Conservation (phyloP, 176 grass and related monocot genomes). For the Calamus simplicifolius region DNA sequence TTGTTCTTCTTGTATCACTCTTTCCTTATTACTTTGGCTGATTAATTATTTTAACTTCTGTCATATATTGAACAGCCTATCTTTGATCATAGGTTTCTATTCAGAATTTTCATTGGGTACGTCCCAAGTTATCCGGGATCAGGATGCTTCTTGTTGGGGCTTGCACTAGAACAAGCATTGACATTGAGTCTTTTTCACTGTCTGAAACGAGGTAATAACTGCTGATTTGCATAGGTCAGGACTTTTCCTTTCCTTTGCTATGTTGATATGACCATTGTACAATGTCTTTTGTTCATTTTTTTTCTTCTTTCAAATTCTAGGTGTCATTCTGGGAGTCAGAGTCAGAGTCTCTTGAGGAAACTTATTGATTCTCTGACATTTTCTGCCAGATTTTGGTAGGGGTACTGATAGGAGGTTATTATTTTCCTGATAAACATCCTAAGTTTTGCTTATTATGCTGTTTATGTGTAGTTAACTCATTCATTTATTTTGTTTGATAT, state of each 20-base stretch:
- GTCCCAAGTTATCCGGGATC: slow-evolving; percentile 46
- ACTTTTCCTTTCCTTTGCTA: slow-evolving; percentile 3
- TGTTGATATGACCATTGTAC: neutral
- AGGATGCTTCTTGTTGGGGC: slow-evolving; percentile 48
- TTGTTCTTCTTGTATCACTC: neutral
- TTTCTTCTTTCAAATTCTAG: slow-evolving; percentile 29
- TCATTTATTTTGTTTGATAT: slow-evolving; percentile 24
- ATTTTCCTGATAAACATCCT: neutral
- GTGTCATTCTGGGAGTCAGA: slow-evolving; percentile 28
- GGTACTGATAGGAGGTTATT: neutral
- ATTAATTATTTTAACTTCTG: slow-evolving; percentile 11
- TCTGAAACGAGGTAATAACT: slow-evolving; percentile 54
- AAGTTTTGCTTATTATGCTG: too few relatives aligned
- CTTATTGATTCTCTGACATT: slow-evolving; percentile 60
- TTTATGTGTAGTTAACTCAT: neutral
- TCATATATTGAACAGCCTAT: slow-evolving; percentile 1
- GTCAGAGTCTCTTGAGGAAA: slow-evolving; percentile 35
- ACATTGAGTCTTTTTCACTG: slow-evolving; percentile 54
- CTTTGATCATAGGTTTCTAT: slow-evolving; percentile 56
- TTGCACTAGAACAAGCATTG: slow-evolving; percentile 65
- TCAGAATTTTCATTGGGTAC: slow-evolving; percentile 42
- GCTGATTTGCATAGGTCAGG: neutral
- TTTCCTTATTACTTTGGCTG: neutral
- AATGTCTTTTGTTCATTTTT: slow-evolving; percentile 19
- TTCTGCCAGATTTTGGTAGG: slow-evolving; percentile 80